Evolutionary conservation across 2,329 filamentous ascomycete species (phyloP), one percentile per base, ranked within the genome.

Genomic region (Juglanconis sp.): DNA sequence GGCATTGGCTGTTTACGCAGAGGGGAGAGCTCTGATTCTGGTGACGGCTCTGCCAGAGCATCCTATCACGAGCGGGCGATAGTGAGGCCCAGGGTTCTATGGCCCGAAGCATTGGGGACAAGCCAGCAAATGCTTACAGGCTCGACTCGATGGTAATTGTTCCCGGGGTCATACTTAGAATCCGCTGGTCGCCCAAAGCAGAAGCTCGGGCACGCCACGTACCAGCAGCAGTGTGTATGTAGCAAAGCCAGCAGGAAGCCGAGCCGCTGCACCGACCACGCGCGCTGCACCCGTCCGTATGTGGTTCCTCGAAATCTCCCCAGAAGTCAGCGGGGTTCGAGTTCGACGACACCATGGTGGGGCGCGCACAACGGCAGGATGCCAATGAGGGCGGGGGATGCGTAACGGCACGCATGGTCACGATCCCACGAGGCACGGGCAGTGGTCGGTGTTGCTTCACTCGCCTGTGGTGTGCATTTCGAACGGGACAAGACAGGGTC

Each of bases 141-240:
- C n/a, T 17, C 15, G 9, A 6, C 3, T 17, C 17, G 13, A 47
- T 17, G 17, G 44, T n/a, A n/a, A 17, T 2, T 10, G 31, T 31
- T 31, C 17, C 24, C 46, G 15, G 24, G 15, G 44, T 7, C 17
- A 30, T 6, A 44, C 8, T 44, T 24, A 24, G 24, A 24, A 17
- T 17, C 42, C 42, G 15, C n/a, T 13, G 40, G 38, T 40, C 4
- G 44, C 47, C 55, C 36, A 34, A 57, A 57, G 47, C 30, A 57
- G 55, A 44, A 57, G 55, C 36, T 51, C 55, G 47, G 55, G 55
- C 55, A 48, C 34, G 17, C 7, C 36, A 8, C 11, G 36, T 38
- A 38, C 36, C 36, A 38, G 36, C 8, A 13, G 40, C 40, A 13
- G 40, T 42, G 24, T 42, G 8, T 13, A 42, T 42, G 40, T 13